Percentiles rank a stretch among this genome's conserved stretches.
These are phyloP conservation scores for Candida manassasensis DNA, from an alignment of 805 yeast genomes.

Conservation along the genomic window DNA sequence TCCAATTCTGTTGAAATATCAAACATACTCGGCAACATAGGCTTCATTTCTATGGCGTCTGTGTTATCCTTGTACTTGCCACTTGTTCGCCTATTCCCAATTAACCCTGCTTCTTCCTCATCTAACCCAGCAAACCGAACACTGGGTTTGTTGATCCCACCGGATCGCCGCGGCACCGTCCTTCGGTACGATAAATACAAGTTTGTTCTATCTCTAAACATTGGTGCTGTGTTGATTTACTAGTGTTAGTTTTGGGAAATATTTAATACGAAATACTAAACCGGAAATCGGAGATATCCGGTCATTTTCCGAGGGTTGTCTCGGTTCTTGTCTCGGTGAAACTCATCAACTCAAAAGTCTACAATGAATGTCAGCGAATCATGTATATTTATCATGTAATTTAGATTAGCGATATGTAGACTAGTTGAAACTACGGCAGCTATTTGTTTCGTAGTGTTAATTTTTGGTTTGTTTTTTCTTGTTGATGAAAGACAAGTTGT, in stretches of 20 bases:
- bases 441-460: too few relatives aligned
- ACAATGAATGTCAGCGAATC: too few relatives aligned
- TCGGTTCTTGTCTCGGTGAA: too few relatives aligned
- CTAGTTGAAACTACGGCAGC: too few relatives aligned
- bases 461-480: conserved; percentile 20
- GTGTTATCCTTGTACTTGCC: conserved; percentile 19
- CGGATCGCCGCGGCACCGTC: conserved; percentile 58
- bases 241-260: too few relatives aligned
- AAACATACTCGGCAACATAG: conserved; percentile 73
- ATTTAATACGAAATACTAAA: too few relatives aligned
- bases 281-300: too few relatives aligned
- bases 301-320: too few relatives aligned
- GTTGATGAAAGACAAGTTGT: conserved; percentile 27
- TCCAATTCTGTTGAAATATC: conserved; percentile 73
- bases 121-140: conserved; percentile 34
- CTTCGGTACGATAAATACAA: conserved; percentile 82
- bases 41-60: conserved; percentile 51
- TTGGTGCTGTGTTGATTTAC: too few relatives aligned
- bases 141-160: conserved; percentile 10
- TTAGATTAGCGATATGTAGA: too few relatives aligned
- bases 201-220: conserved; percentile 96
- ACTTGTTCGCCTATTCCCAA: conserved; percentile 27
- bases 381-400: too few relatives aligned
- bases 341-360: too few relatives aligned
- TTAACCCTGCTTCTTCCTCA: conserved; percentile 60